Evolutionary conservation across 2,329 filamentous ascomycete species (phyloP), one percentile per base, ranked within the genome.

Genomic region (Trichoderma atroviride): DNA sequence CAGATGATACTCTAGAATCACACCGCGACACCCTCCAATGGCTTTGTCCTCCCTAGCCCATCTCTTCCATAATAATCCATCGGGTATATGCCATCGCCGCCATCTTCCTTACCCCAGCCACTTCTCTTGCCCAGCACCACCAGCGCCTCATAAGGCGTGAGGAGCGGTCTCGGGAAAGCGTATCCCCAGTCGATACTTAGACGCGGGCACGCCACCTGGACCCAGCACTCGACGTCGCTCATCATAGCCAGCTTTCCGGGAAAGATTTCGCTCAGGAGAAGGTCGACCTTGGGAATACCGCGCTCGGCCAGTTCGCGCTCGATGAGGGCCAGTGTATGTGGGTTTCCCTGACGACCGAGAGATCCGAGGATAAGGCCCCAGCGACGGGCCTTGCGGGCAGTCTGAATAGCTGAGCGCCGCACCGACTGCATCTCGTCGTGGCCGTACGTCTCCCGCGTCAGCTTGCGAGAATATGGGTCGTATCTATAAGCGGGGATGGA

Each of bases 161-260:
- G 80, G 70, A 99, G 79, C 59, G 96, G 96, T 58, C 92, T 83
- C 1, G 93, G 88, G 77, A 99, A 99, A 0, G 96, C 96, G 82
- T 98, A 98, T 0, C 96, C 96, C 96, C 96, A 99, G 81, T 99
- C 96, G 74, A 99, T 99, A 79, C 95, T 98, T 78, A 99, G 78
- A 61, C 96, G 84, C n/a, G 96, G 96, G 81, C 96, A 99, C 5
- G 96, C 96, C 62, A 99, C 94, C 81, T 99, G 96, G 50, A 99
- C 95, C 96, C 96, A 99, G 75, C 94, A 97, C 77, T 97, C 95
- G 2, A 99, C 92, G 76, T 98, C 95, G 35, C 83, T 82, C 93
- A 99, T 97, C 84, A 96, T 89, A 0, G 93, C 94, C 73, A 99
- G 82, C 82, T 98, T 99, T 0, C 93, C 94, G 0, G 96, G 96